phyloP scores from a whole-genome alignment of 1,284 basidiomycete genomes.

The Fomitopsis palustris region DNA sequence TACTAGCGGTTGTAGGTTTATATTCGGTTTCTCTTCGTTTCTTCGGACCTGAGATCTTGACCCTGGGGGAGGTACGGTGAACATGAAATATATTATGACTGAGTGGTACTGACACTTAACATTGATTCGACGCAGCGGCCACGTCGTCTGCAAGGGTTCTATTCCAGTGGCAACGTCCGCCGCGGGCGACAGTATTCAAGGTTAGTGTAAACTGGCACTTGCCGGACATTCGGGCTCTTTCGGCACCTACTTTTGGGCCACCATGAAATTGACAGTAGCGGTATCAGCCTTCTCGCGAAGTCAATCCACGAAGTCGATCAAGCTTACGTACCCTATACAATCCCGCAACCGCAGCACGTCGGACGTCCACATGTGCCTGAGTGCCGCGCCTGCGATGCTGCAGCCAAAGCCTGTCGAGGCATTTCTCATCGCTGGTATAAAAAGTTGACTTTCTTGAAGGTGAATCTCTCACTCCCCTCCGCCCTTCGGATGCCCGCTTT shows the following conservation, averaged over 20 bases:
- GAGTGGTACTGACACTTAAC: no score
- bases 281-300: slow-evolving; percentile 63
- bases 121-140: no score
- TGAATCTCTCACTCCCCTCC: not conserved
- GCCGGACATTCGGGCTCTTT: slow-evolving; percentile 68
- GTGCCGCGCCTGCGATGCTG: not conserved
- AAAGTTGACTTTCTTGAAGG: not conserved
- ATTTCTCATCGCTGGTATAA: slow-evolving; percentile 1
- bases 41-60: no score
- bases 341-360: not conserved
- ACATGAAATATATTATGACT: no score
- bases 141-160: not conserved
- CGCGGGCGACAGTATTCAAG: not conserved
- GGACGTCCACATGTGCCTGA: not conserved
- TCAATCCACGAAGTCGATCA: slow-evolving; percentile 62
- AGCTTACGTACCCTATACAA: not conserved
- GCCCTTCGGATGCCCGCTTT: not conserved
- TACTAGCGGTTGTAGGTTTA: no score
- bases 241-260: slow-evolving; percentile 55
- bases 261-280: slow-evolving; percentile 50
- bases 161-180: not conserved
- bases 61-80: no score
- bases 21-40: no score
- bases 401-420: not conserved
- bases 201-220: slow-evolving; percentile 38